Evolutionary conservation across 2,329 filamentous ascomycete species (phyloP).

Genomic region (Thelonectria olida): DNA sequence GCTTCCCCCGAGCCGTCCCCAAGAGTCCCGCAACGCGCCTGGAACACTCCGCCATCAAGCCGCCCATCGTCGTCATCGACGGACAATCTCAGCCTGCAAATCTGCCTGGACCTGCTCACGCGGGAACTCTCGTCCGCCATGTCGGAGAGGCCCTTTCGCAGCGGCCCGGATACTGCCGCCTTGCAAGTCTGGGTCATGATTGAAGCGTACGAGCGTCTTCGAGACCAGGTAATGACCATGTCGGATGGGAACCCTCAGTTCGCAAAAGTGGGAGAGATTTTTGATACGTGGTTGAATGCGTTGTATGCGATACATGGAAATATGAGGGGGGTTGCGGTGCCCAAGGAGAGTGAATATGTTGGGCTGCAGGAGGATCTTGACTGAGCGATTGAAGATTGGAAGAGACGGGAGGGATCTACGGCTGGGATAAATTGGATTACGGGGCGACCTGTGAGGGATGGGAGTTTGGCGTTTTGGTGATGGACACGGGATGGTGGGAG

Average conservation of each 20-base stretch:
- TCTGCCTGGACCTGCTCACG: constrained; percentile 60
- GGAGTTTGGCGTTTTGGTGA: constrained; percentile 1
- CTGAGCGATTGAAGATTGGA: constrained; percentile 13
- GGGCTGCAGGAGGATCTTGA: constrained; percentile 40
- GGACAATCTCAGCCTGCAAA: constrained; percentile 57
- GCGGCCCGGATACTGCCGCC: constrained; percentile 49
- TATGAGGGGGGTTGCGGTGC: constrained; percentile 34
- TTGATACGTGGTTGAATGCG: constrained; percentile 61
- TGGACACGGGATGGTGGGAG: neutral
- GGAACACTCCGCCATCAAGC: constrained; percentile 25
- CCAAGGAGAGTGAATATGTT: constrained; percentile 42
- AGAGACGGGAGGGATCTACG: neutral
- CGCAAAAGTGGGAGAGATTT: constrained; percentile 47
- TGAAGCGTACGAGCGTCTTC: constrained; percentile 64
- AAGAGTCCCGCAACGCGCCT: constrained; percentile 21
- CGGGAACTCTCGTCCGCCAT: constrained; percentile 58
- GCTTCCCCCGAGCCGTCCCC: constrained; percentile 42
- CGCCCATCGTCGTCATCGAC: constrained; percentile 32
- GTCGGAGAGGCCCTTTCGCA: constrained; percentile 35
- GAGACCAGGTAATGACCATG: constrained; percentile 54
- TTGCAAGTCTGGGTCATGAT: constrained; percentile 67
- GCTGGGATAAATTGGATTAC: no score
- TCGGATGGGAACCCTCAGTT: constrained; percentile 46
- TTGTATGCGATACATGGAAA: constrained; percentile 57
- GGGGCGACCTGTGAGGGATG: neutral